A percentile compares a stretch with the other conserved stretches of the same genome.
These are phyloP conservation scores for Globisporangium viniferum DNA, from an alignment of 352 stramenopile species.

Conservation along the genomic window DNA sequence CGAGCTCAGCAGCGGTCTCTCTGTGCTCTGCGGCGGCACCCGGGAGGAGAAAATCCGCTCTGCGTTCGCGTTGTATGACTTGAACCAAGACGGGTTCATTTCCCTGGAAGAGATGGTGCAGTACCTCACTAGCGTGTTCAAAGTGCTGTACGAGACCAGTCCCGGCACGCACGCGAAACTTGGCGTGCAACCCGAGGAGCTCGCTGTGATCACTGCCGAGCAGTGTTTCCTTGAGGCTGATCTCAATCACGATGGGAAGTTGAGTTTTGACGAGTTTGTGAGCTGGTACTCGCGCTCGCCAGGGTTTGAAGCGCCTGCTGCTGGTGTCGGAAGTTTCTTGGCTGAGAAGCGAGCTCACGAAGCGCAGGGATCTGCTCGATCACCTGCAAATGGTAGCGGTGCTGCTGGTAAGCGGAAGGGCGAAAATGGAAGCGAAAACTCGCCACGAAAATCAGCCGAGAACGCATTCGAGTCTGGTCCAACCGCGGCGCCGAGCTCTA, in stretches of 20 bases:
- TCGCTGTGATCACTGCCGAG: conserved; percentile 75
- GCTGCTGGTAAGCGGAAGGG: background rate
- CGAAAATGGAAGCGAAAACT: conserved; percentile 4
- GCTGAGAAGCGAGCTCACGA: conserved; percentile 14
- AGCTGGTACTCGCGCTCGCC: conserved; percentile 73
- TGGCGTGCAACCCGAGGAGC: conserved; percentile 60
- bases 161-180: conserved; percentile 53
- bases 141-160: conserved; percentile 83
- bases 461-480: background rate
- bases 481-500: conserved; percentile 5
- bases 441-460: background rate
- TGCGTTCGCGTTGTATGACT: conserved; percentile 85
- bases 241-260: conserved; percentile 69
- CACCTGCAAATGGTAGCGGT: background rate
- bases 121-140: conserved; percentile 85
- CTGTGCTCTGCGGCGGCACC: conserved; percentile 74
- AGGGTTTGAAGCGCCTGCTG: conserved; percentile 38
- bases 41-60: conserved; percentile 82
- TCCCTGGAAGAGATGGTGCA: conserved; percentile 87
- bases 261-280: conserved; percentile 88
- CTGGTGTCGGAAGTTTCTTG: conserved; percentile 27
- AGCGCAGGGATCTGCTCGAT: background rate
- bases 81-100: conserved; percentile 85
- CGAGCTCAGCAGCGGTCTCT: conserved; percentile 80
- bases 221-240: conserved; percentile 86